Evolutionary conservation across 2,329 filamentous ascomycete genomes (phyloP).

Genomic region (Didymella pinodella): DNA sequence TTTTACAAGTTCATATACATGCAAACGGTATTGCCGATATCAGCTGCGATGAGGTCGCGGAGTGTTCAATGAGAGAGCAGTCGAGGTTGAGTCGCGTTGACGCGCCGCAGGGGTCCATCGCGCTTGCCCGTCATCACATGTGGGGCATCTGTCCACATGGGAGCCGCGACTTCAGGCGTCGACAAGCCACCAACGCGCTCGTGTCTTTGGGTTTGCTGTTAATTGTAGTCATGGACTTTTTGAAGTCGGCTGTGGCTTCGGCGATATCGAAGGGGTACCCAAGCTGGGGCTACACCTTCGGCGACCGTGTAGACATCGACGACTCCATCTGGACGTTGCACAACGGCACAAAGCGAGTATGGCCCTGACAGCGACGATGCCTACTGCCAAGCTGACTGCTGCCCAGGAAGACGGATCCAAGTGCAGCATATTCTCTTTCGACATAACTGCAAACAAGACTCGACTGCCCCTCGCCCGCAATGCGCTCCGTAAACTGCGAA

Average conservation of each 20-base stretch:
- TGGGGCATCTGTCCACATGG: conserved; percentile 31
- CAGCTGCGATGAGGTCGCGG: no score
- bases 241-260: conserved; percentile 96
- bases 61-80: neutral
- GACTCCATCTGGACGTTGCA: conserved; percentile 96
- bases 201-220: conserved; percentile 1
- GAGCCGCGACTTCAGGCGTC: conserved; percentile 14
- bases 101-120: conserved; percentile 25
- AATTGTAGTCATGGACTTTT: conserved; percentile 80
- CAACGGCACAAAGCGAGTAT: conserved; percentile 90
- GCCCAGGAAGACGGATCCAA: conserved; percentile 86
- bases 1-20: no score
- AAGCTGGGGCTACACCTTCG: conserved; percentile 90
- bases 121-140: conserved; percentile 16
- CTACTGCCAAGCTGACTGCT: conserved; percentile 32
- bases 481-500: conserved; percentile 91
- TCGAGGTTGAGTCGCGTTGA: conserved; percentile 6
- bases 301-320: conserved; percentile 89
- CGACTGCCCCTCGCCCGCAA: conserved; percentile 89
- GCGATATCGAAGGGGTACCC: conserved; percentile 89
- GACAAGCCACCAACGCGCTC: conserved; percentile 9
- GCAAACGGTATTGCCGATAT: no score
- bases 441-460: conserved; percentile 80
- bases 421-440: conserved; percentile 97
- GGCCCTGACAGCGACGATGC: conserved; percentile 31